Evolutionary conservation across 306 rosid species (phyloP).

Genomic region (Cicer judaicum): DNA sequence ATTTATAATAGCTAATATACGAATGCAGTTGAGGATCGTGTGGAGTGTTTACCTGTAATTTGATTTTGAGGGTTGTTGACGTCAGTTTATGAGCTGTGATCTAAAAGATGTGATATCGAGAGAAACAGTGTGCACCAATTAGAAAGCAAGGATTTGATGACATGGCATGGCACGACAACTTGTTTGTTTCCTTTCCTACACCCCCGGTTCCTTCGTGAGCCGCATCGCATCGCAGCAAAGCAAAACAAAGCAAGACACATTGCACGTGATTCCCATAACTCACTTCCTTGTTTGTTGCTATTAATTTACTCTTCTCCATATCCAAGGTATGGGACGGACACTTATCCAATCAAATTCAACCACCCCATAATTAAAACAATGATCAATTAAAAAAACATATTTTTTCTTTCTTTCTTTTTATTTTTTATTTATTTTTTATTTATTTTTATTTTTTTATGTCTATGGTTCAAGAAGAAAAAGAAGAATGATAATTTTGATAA

Average conservation of each 20-base stretch:
- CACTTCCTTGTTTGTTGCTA: constrained; percentile 33
- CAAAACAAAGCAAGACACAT: not conserved
- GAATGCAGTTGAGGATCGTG: too few species aligned
- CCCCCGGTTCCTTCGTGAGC: not conserved
- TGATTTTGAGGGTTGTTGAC: too few species aligned
- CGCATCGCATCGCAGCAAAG: not conserved
- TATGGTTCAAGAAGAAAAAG: too few species aligned
- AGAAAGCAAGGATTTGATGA: not conserved
- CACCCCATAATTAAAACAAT: not conserved
- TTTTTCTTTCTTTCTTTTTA: not conserved
- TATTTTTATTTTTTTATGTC: too few species aligned
- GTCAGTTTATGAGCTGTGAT: not conserved
- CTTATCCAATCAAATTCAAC: constrained; percentile 41
- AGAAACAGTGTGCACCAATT: not conserved
- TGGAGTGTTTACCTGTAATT: too few species aligned
- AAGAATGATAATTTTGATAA: too few species aligned
- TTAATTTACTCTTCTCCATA: not conserved
- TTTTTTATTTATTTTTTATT: too few species aligned
- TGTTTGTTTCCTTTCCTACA: not conserved
- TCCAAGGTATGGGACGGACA: constrained; percentile 46
- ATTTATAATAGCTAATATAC: too few species aligned
- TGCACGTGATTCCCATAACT: constrained; percentile 71
- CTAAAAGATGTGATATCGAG: constrained; percentile 6
- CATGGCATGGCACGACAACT: constrained; percentile 2
- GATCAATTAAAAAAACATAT: not conserved